Evolutionary conservation across 2,329 filamentous ascomycete species (phyloP), one percentile per base, ranked within the genome.

Genomic region (Nigrospora oryzae): DNA sequence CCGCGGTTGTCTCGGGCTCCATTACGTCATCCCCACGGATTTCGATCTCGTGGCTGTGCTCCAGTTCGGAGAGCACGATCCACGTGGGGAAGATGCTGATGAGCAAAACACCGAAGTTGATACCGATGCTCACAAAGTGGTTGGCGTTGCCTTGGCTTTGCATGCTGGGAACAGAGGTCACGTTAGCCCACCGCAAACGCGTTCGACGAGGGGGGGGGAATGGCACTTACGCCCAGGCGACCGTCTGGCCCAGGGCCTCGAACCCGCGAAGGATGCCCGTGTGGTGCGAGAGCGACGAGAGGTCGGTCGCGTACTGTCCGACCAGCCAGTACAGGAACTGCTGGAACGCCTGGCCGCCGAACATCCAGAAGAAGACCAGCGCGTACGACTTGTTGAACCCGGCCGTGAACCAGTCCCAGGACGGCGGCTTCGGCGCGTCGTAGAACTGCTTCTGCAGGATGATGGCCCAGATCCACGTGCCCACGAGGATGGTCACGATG

Each of bases 251-350:
- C 2, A 61, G 51, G 12, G 58, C 58, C 49, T 61, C 58, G 11
- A 61, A 53, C 8, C 58, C 58, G 16, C 58, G 45, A 28, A 61
- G 40, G 33, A 61, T 60, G 37, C 58, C 58, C 14, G 57, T 60
- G 45, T 61, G 57, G 38, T 57, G 54, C 30, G 56, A 59, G 35
- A 61, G 48, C 13, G 57, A 58, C 30, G 57, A 60, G 30, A 61
- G 35, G 38, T 58, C 54, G 8, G 57, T 59, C 5, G 56, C 55
- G 36, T 61, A 60, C 51, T 61, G 58, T 4, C 58, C 58, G 7
- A 61, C 55, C 5, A 61, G 55, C 57, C 57, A 61, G 48, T 61
- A 61, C 14, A 61, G 46, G 47, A 60, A 61, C 48, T 61, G 58
- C 45, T 61, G 58, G 47, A 59, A 61, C 1, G 58, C 58, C 48